Conservation (phyloP, 202 grass and related monocot genomes). For the Cymbopogon flexuosus region DNA sequence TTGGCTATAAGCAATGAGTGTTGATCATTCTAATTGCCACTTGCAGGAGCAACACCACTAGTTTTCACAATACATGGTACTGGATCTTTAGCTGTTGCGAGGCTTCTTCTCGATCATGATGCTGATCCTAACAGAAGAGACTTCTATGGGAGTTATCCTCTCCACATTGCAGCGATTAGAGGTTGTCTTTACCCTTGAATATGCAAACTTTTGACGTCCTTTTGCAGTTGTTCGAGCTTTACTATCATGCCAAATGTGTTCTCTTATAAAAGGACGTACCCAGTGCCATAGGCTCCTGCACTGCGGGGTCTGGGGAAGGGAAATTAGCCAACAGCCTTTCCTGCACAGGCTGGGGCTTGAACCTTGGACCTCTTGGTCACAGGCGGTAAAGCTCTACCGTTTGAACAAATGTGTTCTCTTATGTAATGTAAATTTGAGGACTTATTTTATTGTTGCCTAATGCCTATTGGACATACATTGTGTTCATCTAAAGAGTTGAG, state of each 20-base stretch:
- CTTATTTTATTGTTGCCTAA: neutral
- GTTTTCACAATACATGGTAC: slow-evolving; percentile 2
- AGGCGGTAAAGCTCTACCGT: too few species aligned
- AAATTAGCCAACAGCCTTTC: too few species aligned
- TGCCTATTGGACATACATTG: neutral
- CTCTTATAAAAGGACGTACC: too few species aligned
- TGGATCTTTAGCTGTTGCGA: slow-evolving; percentile 1
- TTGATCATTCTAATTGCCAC: slow-evolving; percentile 13
- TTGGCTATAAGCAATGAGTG: neutral
- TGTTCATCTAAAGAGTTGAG: neutral
- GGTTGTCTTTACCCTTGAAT: slow-evolving; percentile 4
- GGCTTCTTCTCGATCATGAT: slow-evolving; percentile 23
- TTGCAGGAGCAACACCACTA: slow-evolving; percentile 24
- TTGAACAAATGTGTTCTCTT: too few species aligned
- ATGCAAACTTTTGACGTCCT: neutral
- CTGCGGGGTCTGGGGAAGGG: too few species aligned
- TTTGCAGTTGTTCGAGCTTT: neutral
- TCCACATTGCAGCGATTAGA: slow-evolving; percentile 4
- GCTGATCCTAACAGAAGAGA: slow-evolving; percentile 21
- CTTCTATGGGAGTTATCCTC: neutral
- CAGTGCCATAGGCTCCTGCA: too few species aligned
- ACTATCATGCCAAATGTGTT: neutral
- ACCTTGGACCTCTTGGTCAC: too few species aligned
- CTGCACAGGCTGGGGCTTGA: too few species aligned
- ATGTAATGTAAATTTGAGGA: neutral